Evolutionary conservation across 768 basidiomycete species (phyloP).

Genomic region (Neoboletus brunneissimus): DNA sequence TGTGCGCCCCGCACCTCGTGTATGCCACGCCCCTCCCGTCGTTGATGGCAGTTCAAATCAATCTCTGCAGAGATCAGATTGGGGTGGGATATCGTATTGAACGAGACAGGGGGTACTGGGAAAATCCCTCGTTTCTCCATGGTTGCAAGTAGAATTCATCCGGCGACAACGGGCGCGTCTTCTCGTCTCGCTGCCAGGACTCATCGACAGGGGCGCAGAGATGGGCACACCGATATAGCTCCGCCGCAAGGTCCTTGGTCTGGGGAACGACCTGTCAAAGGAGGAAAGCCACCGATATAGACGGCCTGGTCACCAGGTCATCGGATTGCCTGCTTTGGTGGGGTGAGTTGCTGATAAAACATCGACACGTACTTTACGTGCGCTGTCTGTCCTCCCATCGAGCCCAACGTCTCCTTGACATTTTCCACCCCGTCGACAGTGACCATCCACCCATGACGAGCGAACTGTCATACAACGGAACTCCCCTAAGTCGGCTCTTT

Average conservation of each 20-base stretch:
- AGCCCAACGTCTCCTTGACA: not conserved
- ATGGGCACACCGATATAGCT: not conserved
- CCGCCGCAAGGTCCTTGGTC: not conserved
- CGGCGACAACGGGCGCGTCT: not conserved
- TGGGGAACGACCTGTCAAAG: not conserved
- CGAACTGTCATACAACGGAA: not conserved
- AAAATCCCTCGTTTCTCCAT: not conserved
- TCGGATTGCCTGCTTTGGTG: not conserved
- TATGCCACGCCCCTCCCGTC: not conserved
- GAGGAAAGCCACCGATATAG: not conserved
- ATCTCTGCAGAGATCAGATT: not conserved
- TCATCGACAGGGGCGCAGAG: not conserved
- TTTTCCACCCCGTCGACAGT: not conserved
- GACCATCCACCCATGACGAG: not conserved
- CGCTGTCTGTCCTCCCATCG: not conserved
- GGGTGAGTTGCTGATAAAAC: not conserved
- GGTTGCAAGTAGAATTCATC: not conserved
- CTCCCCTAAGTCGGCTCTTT: slow-evolving; percentile 1
- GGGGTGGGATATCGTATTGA: not conserved
- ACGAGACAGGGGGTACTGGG: not conserved
- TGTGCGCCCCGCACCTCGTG: too few species aligned
- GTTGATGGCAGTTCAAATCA: not conserved
- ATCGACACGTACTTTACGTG: not conserved
- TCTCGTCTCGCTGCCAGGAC: not conserved
- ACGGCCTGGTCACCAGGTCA: not conserved